A percentile compares a stretch with the other conserved stretches of the same genome.
Conservation (phyloP, 1,284 basidiomycete species). For the Ustilago cynodontis region DNA sequence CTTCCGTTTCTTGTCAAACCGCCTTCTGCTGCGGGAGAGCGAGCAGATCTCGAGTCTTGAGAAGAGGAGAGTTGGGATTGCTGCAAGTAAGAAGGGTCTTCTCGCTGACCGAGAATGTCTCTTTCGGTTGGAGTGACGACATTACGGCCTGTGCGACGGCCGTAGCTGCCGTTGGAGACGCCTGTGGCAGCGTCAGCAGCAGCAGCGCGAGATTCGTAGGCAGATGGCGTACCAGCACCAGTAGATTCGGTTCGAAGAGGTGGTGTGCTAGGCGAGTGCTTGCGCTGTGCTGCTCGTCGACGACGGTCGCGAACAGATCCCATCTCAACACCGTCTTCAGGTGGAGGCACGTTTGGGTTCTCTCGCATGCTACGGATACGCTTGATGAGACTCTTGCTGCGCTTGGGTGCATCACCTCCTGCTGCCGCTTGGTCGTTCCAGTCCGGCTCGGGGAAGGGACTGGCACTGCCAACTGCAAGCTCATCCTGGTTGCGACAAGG, state of each 20-base stretch:
- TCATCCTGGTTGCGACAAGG: constrained; percentile 23
- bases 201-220: constrained; percentile 37
- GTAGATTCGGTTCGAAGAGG: constrained; percentile 25
- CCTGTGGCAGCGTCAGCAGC: constrained; percentile 32
- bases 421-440: constrained; percentile 32
- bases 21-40: constrained; percentile 19
- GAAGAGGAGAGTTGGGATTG: constrained; percentile 8
- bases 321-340: constrained; percentile 53
- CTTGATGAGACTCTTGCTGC: constrained; percentile 63
- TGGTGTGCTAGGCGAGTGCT: constrained; percentile 56
- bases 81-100: constrained; percentile 32
- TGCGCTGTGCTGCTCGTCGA: constrained; percentile 40
- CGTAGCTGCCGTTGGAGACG: constrained; percentile 32
- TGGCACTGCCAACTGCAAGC: constrained; percentile 49
- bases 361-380: constrained; percentile 61
- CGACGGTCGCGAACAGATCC: constrained; percentile 34
- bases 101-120: constrained; percentile 23
- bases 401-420: constrained; percentile 48
- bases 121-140: constrained; percentile 31
- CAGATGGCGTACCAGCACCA: neutral
- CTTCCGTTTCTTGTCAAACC: constrained; percentile 42
- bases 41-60: constrained; percentile 19
- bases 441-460: constrained; percentile 59
- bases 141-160: constrained; percentile 23
- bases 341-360: constrained; percentile 61